Percentiles rank a stretch among this genome's conserved stretches.
Evolutionary conservation across 345 rosid species (phyloP).

Genomic region (Syzygium aromaticum): DNA sequence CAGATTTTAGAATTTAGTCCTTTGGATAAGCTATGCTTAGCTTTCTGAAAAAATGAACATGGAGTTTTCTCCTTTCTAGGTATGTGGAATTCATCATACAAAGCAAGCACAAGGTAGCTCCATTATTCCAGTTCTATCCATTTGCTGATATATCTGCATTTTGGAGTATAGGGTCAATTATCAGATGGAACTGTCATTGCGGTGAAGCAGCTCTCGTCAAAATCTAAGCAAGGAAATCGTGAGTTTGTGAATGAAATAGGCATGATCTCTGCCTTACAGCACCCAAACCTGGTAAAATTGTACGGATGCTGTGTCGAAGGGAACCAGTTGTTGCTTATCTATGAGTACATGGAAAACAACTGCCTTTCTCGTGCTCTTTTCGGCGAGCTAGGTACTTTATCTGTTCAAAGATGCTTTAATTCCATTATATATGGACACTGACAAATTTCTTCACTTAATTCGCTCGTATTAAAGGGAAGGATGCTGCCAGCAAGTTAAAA

Average conservation of each 20-base stretch:
- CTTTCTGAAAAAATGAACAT: background rate
- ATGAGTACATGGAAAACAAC: slow-evolving; percentile 73
- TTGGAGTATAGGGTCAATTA: slow-evolving; percentile 43
- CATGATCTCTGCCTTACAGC: slow-evolving; percentile 69
- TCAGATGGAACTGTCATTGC: slow-evolving; percentile 66
- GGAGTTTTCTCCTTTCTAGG: background rate
- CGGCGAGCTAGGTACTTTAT: slow-evolving; percentile 22
- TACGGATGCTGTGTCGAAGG: slow-evolving; percentile 78
- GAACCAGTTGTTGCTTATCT: slow-evolving; percentile 54
- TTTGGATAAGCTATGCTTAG: background rate
- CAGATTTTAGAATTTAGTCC: background rate
- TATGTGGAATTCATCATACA: background rate
- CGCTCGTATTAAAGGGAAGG: slow-evolving; percentile 34
- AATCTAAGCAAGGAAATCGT: slow-evolving; percentile 69
- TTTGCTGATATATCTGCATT: background rate
- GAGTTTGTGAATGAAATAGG: slow-evolving; percentile 75
- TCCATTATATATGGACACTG: background rate
- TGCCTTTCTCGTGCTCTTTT: slow-evolving; percentile 58
- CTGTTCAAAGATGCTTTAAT: background rate
- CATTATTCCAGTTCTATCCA: background rate
- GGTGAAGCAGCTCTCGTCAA: slow-evolving; percentile 64
- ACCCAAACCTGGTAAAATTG: slow-evolving; percentile 71
- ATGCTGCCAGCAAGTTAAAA: slow-evolving; percentile 30
- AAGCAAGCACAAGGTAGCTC: background rate
- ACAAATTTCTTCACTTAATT: background rate